Evolutionary conservation across 2,329 filamentous ascomycete species (phyloP).

Genomic region (Nemania sp.): DNA sequence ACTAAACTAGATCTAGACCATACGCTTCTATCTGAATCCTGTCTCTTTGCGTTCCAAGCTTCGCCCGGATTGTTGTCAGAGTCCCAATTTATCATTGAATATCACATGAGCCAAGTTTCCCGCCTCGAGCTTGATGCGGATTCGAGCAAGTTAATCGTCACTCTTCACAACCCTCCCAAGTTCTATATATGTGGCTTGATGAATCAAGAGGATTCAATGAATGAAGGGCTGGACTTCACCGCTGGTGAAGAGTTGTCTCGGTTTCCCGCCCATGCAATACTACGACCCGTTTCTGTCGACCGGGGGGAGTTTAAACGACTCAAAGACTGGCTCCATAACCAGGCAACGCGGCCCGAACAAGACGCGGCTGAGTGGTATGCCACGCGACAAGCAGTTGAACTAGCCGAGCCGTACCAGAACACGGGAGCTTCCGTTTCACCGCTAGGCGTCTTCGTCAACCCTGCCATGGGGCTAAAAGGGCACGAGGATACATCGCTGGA

Average conservation of each 20-base stretch:
- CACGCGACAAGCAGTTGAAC: too few species aligned
- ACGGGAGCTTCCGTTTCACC: too few species aligned
- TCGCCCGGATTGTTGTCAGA: background rate
- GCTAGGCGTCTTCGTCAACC: too few species aligned
- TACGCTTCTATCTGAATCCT: background rate
- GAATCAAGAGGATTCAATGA: background rate
- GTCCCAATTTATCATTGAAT: background rate
- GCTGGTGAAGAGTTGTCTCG: background rate
- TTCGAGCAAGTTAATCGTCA: background rate
- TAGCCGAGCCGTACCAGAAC: too few species aligned
- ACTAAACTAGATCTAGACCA: background rate
- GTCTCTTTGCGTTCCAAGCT: background rate
- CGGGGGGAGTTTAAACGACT: background rate
- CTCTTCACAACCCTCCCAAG: background rate
- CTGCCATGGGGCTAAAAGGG: too few species aligned
- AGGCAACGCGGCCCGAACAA: background rate
- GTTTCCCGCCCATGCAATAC: background rate
- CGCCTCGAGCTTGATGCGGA: background rate
- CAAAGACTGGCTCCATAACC: background rate
- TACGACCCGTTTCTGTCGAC: background rate
- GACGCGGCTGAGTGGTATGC: background rate
- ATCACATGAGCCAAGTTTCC: background rate
- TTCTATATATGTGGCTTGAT: background rate
- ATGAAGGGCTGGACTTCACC: background rate
- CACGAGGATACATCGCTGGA: too few species aligned